A percentile compares a stretch with the other conserved stretches of the same genome.
Evolutionary conservation across 73 alveolate genomes (phyloP).

Genomic region (Blepharisma japonicum): DNA sequence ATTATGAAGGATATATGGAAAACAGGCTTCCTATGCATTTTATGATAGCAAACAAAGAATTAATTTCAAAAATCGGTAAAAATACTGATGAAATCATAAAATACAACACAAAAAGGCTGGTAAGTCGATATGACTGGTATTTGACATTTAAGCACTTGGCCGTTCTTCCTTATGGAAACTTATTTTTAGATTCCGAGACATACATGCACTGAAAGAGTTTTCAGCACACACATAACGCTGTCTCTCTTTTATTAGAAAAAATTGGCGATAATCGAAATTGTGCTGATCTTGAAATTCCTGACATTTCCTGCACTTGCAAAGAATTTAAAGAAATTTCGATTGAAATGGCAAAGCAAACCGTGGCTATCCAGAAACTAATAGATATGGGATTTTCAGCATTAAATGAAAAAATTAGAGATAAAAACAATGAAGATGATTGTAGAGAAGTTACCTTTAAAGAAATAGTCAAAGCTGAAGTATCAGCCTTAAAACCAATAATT

Average conservation of each 20-base stretch:
- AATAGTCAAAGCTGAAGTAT: no score
- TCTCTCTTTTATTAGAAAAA: not conserved
- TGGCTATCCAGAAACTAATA: no score
- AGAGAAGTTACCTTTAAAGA: no score
- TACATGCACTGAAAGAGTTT: not conserved
- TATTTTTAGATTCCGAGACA: not conserved
- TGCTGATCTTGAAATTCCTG: not conserved
- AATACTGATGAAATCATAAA: not conserved
- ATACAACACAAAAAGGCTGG: constrained; percentile 1
- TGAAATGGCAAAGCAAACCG: no score
- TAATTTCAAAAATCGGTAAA: not conserved
- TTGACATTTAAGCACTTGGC: not conserved
- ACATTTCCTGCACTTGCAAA: not conserved
- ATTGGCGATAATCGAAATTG: not conserved
- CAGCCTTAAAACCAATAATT: no score
- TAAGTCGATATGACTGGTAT: constrained; percentile 10
- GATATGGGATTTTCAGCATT: no score
- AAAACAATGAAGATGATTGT: no score
- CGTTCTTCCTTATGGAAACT: not conserved
- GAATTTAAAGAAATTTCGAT: no score
- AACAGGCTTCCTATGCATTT: not conserved
- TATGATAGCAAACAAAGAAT: not conserved
- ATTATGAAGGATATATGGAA: constrained; percentile 8
- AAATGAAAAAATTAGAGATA: no score
- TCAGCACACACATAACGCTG: not conserved